Percentiles rank a stretch among this genome's conserved stretches.
Evolutionary conservation across 1,284 basidiomycete species (phyloP).

Genomic region (Naganishia sp.): DNA sequence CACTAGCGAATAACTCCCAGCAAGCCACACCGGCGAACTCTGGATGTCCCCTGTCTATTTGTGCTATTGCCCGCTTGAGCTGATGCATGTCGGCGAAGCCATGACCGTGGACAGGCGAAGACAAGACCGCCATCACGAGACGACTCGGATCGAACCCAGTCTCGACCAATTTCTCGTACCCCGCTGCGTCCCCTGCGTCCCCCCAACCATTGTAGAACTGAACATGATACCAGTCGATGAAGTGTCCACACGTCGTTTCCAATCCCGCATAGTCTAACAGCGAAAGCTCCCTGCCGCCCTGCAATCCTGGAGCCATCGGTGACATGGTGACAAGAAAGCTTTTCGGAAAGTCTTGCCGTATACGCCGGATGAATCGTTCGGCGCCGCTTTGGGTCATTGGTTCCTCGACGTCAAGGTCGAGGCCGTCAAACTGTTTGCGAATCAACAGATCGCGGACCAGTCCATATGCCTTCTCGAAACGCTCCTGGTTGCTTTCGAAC

Average conservation of each 20-base stretch:
- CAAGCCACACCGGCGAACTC: slow-evolving; percentile 16
- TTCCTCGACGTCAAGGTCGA: slow-evolving; percentile 25
- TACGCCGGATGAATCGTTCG: slow-evolving; percentile 18
- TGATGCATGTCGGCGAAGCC: slow-evolving; percentile 8
- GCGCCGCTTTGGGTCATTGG: slow-evolving; percentile 26
- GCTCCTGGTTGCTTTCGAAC: slow-evolving; percentile 19
- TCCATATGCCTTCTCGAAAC: slow-evolving; percentile 18
- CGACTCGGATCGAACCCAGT: slow-evolving; percentile 20
- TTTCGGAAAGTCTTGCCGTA: slow-evolving; percentile 23
- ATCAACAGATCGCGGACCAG: slow-evolving; percentile 24
- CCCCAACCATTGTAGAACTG: slow-evolving; percentile 30
- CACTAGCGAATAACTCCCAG: slow-evolving; percentile 26
- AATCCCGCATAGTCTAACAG: slow-evolving; percentile 16
- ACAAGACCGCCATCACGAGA: slow-evolving; percentile 16
- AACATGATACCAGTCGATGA: slow-evolving; percentile 22
- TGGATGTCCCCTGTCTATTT: slow-evolving; percentile 7
- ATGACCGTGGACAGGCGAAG: slow-evolving; percentile 16
- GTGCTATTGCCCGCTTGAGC: not conserved
- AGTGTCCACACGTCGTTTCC: slow-evolving; percentile 15
- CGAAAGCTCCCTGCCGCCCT: slow-evolving; percentile 23
- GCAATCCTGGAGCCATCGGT: slow-evolving; percentile 22
- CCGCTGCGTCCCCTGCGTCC: slow-evolving; percentile 12
- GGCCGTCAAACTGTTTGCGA: slow-evolving; percentile 23
- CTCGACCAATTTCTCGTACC: slow-evolving; percentile 17
- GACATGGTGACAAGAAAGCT: slow-evolving; percentile 24